Percentiles rank a stretch among this genome's conserved stretches.
Evolutionary conservation across 176 grass and related monocot genomes (phyloP).

Genomic region (Triticum monococcum): DNA sequence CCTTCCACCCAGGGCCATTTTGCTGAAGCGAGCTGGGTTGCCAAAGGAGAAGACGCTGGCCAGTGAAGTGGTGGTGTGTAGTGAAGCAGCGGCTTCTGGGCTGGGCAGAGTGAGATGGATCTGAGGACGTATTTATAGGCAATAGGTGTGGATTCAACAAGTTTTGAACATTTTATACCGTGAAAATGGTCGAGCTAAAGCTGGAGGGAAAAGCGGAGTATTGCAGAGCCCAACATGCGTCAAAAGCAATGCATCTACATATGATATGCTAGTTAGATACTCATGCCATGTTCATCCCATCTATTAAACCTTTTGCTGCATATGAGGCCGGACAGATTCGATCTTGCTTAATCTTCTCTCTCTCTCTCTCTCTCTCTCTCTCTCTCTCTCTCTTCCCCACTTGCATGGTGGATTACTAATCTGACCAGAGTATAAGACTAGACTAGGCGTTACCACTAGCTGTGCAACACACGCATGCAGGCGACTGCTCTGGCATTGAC

Average conservation of each 20-base stretch:
- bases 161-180: not conserved
- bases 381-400: no score
- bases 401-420: not conserved
- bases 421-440: not conserved
- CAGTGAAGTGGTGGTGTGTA: not conserved
- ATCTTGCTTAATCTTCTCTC: not conserved
- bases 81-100: not conserved
- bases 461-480: no score
- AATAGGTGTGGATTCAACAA: not conserved
- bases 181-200: not conserved
- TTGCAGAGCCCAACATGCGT: conserved; percentile 18
- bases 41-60: not conserved
- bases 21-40: not conserved
- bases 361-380: no score
- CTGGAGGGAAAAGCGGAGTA: not conserved
- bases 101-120: not conserved
- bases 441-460: not conserved
- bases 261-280: not conserved
- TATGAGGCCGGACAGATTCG: not conserved
- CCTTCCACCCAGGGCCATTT: conserved; percentile 29
- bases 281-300: conserved; percentile 6
- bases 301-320: not conserved
- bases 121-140: conserved; percentile 21
- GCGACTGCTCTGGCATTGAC: not conserved
- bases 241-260: not conserved